phyloP scores from a whole-genome alignment of 1,139 yeast genomes.

The Kodamaea alishanica region DNA sequence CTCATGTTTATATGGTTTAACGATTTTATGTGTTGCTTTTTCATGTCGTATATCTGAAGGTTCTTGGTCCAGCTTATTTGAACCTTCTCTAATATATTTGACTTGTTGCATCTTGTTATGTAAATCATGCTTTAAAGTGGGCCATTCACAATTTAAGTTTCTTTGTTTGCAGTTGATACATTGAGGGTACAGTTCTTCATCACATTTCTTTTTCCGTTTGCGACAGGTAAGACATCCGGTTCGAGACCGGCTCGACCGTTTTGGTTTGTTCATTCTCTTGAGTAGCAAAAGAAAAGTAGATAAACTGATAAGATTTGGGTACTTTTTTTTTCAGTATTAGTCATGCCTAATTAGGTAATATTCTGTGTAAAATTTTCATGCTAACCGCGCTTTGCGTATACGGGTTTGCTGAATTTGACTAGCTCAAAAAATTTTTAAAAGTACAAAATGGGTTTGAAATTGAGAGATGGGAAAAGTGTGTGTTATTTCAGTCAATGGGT shows the following conservation, averaged over 20 bases:
- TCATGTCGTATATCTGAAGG: neutral
- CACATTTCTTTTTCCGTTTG: conserved; percentile 39
- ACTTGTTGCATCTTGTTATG: conserved; percentile 25
- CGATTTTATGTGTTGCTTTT: conserved; percentile 1
- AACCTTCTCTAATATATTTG: conserved; percentile 20
- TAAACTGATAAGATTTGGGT: neutral
- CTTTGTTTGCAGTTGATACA: conserved; percentile 31
- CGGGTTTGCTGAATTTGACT: neutral
- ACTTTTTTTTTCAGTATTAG: conserved; percentile 10
- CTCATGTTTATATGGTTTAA: conserved; percentile 2
- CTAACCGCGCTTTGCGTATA: conserved; percentile 28
- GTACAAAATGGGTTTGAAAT: too few relatives aligned
- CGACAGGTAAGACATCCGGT: conserved; percentile 43
- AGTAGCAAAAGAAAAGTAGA: conserved; percentile 1
- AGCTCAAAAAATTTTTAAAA: too few relatives aligned
- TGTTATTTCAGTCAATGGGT: too few relatives aligned
- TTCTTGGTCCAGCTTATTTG: neutral
- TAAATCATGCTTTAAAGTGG: conserved; percentile 25
- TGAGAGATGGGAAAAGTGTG: too few relatives aligned
- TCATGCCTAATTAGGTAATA: conserved; percentile 29
- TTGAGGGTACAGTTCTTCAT: conserved; percentile 34
- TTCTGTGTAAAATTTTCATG: neutral
- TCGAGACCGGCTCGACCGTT: conserved; percentile 24
- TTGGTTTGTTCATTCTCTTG: conserved; percentile 3
- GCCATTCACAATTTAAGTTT: conserved; percentile 32